Evolutionary conservation across 176 grass and related monocot genomes (phyloP), one percentile per base, ranked within the genome.

Genomic region (Hyparrhenia diplandra): DNA sequence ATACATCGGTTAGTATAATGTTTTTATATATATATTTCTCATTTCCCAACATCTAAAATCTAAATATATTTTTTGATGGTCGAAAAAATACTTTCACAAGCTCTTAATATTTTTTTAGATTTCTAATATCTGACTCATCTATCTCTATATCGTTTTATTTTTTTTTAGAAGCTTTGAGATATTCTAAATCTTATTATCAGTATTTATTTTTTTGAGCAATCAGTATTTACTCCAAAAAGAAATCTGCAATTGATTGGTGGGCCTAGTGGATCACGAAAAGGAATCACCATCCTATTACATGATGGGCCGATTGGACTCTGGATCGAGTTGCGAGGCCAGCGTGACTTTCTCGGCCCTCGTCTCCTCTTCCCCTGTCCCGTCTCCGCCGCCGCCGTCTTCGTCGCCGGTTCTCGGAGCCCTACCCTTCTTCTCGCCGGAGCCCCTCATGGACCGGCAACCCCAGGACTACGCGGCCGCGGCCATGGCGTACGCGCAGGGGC

Each of bases 401-500:
- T 52, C 70, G 11, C 77, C 77, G 76, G 70, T 52, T 13, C 20
- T 29, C 75, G 16, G 47, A 51, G 37, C 81, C 80, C 75, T 49
- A 79, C 60, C 71, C 63, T 13, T 65, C 73, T 23, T 14, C 77
- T 63, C 42, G 9, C 27, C 82, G n/a, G 36, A 51, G 12, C 20
- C 42, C 5, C 18, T 30, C 67, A 99, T 99, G 96, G 96, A 99
- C 76, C 75, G 90, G 23, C 87, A 99, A 76, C 72, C 88, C 58
- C 92, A 93, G 66, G 96, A 99, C 32, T 99, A 93, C 59, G 85
- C 94, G 62, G 82, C 90, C 8, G 89, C 87, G 11, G 87, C 94
- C 37, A 92, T 97, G 89, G 90, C 90, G 11, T 99, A 92, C 78
- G 85, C 90, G 40, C 92, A 95, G 82, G 87, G 85, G 71, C 95